These are phyloP conservation scores for Coemansia sp. DNA, from an alignment of 192 early-diverging fungal genomes.

Conservation along the genomic window DNA sequence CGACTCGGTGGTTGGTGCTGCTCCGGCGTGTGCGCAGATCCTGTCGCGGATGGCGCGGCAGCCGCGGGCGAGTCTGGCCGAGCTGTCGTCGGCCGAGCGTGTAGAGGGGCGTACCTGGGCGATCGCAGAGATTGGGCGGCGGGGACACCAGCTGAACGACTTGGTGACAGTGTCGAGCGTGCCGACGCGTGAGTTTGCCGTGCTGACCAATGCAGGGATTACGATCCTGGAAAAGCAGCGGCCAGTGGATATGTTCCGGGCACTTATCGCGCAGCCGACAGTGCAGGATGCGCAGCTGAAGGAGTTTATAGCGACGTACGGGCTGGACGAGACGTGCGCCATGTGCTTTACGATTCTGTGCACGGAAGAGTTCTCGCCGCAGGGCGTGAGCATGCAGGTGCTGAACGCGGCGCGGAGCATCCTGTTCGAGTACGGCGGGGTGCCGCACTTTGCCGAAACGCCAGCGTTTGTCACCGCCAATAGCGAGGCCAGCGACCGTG, in stretches of 20 bases:
- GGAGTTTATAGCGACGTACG: constrained; percentile 56
- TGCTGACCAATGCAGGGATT: constrained; percentile 73
- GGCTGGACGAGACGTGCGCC: constrained; percentile 66
- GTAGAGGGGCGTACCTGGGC: constrained; percentile 81
- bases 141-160: constrained; percentile 53
- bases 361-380: constrained; percentile 11
- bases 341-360: constrained; percentile 80
- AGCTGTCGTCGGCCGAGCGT: constrained; percentile 46
- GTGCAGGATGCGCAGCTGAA: constrained; percentile 35
- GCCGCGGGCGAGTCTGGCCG: constrained; percentile 39
- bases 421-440: constrained; percentile 45
- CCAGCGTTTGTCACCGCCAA: constrained; percentile 9
- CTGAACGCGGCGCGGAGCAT: constrained; percentile 21
- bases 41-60: constrained; percentile 24
- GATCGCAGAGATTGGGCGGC: constrained; percentile 56
- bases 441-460: constrained; percentile 31
- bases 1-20: constrained; percentile 60
- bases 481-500: constrained; percentile 9
- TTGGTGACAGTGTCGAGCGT: constrained; percentile 54
- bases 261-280: constrained; percentile 51
- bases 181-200: constrained; percentile 58
- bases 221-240: constrained; percentile 63
- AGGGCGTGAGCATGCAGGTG: constrained; percentile 19
- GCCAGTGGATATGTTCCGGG: constrained; percentile 67
- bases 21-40: constrained; percentile 60